phyloP scores from a whole-genome alignment of 2,329 filamentous ascomycete genomes.

The Nigrospora osmanthi region DNA sequence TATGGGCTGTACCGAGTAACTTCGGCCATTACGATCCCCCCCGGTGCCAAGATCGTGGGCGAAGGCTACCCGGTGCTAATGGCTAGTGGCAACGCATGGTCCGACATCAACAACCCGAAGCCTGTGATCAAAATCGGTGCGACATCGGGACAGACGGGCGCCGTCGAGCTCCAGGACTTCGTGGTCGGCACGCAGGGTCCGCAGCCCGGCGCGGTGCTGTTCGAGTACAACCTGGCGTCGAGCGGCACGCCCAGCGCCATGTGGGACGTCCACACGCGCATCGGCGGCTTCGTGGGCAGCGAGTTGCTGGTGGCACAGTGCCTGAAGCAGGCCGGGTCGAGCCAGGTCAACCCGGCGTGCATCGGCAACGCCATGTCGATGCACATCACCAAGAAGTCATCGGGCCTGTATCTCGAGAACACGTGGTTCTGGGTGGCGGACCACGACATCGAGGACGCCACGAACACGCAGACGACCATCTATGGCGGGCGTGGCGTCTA shows the following conservation, averaged over 20 bases:
- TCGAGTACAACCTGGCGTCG: slow-evolving; percentile 64
- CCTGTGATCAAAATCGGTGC: slow-evolving; percentile 60
- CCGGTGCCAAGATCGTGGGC: slow-evolving; percentile 25
- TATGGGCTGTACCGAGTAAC: slow-evolving; percentile 46
- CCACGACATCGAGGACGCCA: slow-evolving; percentile 45
- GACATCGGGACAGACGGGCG: slow-evolving; percentile 50
- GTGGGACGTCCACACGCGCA: slow-evolving; percentile 71
- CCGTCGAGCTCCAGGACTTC: slow-evolving; percentile 64
- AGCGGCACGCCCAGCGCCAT: slow-evolving; percentile 39
- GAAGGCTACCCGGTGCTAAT: slow-evolving; percentile 33
- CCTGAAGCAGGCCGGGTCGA: slow-evolving; percentile 38
- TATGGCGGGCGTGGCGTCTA: slow-evolving; percentile 43
- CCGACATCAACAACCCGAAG: slow-evolving; percentile 48
- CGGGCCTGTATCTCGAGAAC: slow-evolving; percentile 34
- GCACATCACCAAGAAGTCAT: slow-evolving; percentile 24
- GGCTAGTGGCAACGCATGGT: slow-evolving; percentile 48
- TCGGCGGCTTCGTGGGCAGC: slow-evolving; percentile 65
- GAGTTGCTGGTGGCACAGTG: slow-evolving; percentile 61
- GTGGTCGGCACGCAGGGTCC: slow-evolving; percentile 62
- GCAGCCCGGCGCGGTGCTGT: slow-evolving; percentile 59
- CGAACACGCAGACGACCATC: slow-evolving; percentile 40
- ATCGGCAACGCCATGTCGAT: slow-evolving; percentile 29
- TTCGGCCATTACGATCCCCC: slow-evolving; percentile 35
- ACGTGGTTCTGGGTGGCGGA: slow-evolving; percentile 37
- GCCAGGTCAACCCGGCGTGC: slow-evolving; percentile 20